These are phyloP conservation scores for Chloris gayana DNA, from an alignment of 176 grass and related monocot species.

Conservation along the genomic window DNA sequence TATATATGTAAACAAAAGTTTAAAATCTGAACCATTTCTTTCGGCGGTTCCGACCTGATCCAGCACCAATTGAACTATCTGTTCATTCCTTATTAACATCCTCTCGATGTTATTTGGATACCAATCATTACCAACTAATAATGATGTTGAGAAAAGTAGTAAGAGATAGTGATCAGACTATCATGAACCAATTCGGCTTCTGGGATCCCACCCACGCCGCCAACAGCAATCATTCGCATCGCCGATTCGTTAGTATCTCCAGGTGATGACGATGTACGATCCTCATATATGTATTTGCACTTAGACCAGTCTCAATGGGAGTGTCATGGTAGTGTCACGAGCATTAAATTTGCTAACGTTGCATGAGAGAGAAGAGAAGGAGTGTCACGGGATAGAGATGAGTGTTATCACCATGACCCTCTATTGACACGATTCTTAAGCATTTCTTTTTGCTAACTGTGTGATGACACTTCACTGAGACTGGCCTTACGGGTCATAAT, in stretches of 20 bases:
- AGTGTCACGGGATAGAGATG: too few relatives aligned
- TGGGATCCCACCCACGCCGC: slow-evolving; percentile 23
- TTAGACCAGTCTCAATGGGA: too few relatives aligned
- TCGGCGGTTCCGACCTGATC: background rate
- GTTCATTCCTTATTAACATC: background rate
- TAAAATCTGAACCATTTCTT: background rate
- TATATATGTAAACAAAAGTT: too few relatives aligned
- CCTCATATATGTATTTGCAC: background rate
- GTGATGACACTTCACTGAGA: too few relatives aligned
- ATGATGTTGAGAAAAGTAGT: background rate
- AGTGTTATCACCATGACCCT: too few relatives aligned
- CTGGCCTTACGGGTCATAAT: too few relatives aligned
- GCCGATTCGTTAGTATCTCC: background rate
- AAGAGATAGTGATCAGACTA: slow-evolving; percentile 6
- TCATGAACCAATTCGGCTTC: background rate
- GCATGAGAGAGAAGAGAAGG: too few relatives aligned
- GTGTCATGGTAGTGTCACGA: too few relatives aligned
- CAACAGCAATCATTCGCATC: slow-evolving; percentile 22
- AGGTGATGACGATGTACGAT: background rate
- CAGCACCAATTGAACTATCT: background rate
- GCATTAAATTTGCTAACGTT: too few relatives aligned
- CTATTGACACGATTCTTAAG: too few relatives aligned
- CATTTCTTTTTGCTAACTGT: too few relatives aligned
- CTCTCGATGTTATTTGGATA: background rate
- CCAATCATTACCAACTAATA: background rate